A percentile compares a stretch with the other conserved stretches of the same genome.
These are phyloP conservation scores for Didymella exigua DNA, from an alignment of 2,329 filamentous ascomycete species.

Conservation along the genomic window DNA sequence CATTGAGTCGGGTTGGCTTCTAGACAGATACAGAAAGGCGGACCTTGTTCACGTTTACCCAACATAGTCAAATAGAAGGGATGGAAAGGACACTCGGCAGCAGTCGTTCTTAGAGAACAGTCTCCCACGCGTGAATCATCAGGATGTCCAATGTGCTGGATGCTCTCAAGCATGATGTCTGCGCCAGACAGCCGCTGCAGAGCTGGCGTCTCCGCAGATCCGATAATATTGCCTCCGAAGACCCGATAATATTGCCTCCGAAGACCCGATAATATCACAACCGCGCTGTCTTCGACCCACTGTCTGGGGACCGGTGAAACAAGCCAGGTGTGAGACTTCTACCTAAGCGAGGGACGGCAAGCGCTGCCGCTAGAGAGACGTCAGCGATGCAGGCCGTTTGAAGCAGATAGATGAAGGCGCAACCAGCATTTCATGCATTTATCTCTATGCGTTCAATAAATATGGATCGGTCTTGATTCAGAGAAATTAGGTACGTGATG, in stretches of 20 bases:
- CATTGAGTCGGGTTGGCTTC: background rate
- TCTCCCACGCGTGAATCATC: too few species aligned
- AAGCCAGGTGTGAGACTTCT: background rate
- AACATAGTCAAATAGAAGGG: background rate
- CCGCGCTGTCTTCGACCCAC: conserved; percentile 6
- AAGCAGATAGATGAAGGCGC: conserved; percentile 13
- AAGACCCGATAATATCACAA: background rate
- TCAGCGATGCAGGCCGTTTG: conserved; percentile 5
- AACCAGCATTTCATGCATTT: conserved; percentile 7
- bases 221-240: too few species aligned
- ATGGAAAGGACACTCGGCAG: background rate
- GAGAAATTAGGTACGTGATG: background rate
- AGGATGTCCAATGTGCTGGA: background rate
- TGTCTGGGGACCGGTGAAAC: conserved; percentile 9
- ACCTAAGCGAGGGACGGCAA: conserved; percentile 6
- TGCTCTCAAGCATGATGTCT: background rate
- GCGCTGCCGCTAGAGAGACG: background rate
- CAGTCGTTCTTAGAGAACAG: background rate
- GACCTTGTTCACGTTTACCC: background rate
- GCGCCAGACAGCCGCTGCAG: background rate
- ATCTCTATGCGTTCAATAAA: conserved; percentile 1
- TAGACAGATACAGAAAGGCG: background rate
- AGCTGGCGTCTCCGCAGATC: background rate
- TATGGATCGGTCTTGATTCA: background rate
- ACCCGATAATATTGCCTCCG: background rate